Evolutionary conservation across 257 asterid species (phyloP), one percentile per base, ranked within the genome.

Genomic region (Rubia yunnanensis): DNA sequence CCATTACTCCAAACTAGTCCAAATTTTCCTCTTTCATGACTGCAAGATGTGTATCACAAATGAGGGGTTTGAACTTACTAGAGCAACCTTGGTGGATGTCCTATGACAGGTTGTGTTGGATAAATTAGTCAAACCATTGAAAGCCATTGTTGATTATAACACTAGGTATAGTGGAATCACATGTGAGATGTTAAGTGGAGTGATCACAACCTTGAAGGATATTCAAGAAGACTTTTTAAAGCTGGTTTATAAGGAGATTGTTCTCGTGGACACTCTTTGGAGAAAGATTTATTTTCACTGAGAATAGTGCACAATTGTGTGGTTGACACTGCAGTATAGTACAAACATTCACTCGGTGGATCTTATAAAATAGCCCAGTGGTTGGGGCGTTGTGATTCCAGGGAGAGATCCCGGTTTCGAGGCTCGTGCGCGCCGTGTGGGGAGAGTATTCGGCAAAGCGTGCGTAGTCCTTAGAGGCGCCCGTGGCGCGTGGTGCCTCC

Each of bases 131-230:
- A 92, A 89, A 79, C 97, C 99, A 56, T 63, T 85, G 56, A 94
- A 94, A 77, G 79, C 90, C 50, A 87, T 89, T 70, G 82, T 86
- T 68, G 99, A 92, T 76, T 89, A 92, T 80, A 92, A 92, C 74
- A 92, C 99, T 65, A 85, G 96, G 98, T 92, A 85, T 81, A 89
- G 97, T 73, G 99, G 99, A 75, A 92, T 92, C 56, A 92, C 96
- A 5, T 72, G 10, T 36, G 91, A 84, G 73, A 87, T 86, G 95
- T 68, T 92, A 82, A 81, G 82, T 70, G 83, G 75, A 3, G 96
- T 92, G 69, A 87, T 84, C n/a, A 89, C 99, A 27, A 83, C 94
- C 73, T 91, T 92, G 53, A 57, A 77, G 84, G 95, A 90, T 72
- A 84, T 89, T 68, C 88, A 89, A 97, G 94, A 80, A 76, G 87